Base-by-base conservation (phyloP, 225 moss, liverwort and hornwort genomes). In the Rhytidiadelphus loreus region DNA sequence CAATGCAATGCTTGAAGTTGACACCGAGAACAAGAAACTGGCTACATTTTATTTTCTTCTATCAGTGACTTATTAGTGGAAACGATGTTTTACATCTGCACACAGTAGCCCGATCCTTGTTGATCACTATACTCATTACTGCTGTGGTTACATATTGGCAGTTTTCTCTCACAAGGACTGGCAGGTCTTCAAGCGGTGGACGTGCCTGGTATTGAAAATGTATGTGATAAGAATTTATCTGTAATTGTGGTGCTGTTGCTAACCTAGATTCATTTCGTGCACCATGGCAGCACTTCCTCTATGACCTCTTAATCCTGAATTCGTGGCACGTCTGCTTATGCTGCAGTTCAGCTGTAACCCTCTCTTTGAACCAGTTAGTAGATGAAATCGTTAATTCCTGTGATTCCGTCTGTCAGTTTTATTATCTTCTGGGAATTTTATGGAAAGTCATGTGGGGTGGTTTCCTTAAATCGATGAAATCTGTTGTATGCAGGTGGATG, bases 191-290 rank as follows among this genome's bases (percentile, higher is more conserved):
- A 97, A 91, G 93, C 87, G 82, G 98, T 99, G 85, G 85, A 88
- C 26, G 91, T 96, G 57, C 94, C 96, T 76, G 98, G 98, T 43
- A 94, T 99, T 79, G 98, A 99, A 87, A 99, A 99, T 91, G 98
- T 98, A 93, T 74, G 92, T 91, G 52, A 73, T 89, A 64, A 56
- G 39, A 82, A 60, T 39, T 59, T 58, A 35, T 63, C 57, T 57
- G 46, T 88, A 37, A 14, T 82, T 85, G 64, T 71, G 57, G n/a
- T 83, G 30, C 26, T 70, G 43, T 39, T 84, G 76, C 55, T 76
- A 52, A 46, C 75, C 41, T 58, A 63, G 63, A 70, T 71, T 88
- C 55, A 84, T 75, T 80, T 86, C 80, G 39, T 79, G 77, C 83
- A 60, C 59, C 75, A 55, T 73, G 53, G 52, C 63, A 85, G 82